These are phyloP conservation scores for Gentiana dahurica DNA, from an alignment of 257 asterid species.

Conservation along the genomic window DNA sequence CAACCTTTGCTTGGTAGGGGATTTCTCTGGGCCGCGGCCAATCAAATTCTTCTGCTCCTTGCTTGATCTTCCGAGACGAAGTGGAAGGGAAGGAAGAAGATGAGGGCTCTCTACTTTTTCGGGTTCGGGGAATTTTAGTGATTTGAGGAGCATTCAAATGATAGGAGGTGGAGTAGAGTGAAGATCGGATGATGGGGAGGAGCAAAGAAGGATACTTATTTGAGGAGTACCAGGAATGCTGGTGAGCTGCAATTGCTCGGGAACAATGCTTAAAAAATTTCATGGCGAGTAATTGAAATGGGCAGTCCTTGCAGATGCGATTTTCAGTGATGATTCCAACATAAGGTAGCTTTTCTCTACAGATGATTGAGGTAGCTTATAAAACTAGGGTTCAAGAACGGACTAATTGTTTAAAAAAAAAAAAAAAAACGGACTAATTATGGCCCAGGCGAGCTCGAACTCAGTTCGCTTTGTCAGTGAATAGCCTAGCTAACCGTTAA, in stretches of 20 bases:
- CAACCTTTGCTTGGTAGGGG: slow-evolving; percentile 52
- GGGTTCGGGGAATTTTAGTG: neutral
- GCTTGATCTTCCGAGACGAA: slow-evolving; percentile 21
- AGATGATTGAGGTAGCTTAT: too few relatives aligned
- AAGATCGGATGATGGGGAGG: neutral
- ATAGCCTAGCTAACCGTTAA: too few relatives aligned
- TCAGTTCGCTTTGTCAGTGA: too few relatives aligned
- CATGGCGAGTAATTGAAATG: slow-evolving; percentile 26
- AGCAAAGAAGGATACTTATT: slow-evolving; percentile 6
- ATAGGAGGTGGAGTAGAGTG: slow-evolving; percentile 10
- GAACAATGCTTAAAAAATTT: slow-evolving; percentile 29
- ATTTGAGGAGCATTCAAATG: slow-evolving; percentile 1
- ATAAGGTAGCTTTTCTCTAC: too few relatives aligned
- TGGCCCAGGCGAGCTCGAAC: too few relatives aligned
- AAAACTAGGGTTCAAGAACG: too few relatives aligned
- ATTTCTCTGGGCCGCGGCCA: slow-evolving; percentile 73
- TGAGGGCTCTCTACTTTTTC: slow-evolving; percentile 10
- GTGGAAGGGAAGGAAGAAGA: slow-evolving; percentile 12
- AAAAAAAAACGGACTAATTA: too few relatives aligned
- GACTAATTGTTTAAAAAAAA: too few relatives aligned
- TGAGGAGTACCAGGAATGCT: slow-evolving; percentile 16
- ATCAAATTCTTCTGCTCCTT: slow-evolving; percentile 21
- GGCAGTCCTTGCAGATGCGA: too few relatives aligned
- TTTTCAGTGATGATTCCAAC: too few relatives aligned
- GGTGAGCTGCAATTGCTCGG: slow-evolving; percentile 16